Conservation (phyloP, 2,329 filamentous ascomycete genomes). For the Neonectria coccinea region DNA sequence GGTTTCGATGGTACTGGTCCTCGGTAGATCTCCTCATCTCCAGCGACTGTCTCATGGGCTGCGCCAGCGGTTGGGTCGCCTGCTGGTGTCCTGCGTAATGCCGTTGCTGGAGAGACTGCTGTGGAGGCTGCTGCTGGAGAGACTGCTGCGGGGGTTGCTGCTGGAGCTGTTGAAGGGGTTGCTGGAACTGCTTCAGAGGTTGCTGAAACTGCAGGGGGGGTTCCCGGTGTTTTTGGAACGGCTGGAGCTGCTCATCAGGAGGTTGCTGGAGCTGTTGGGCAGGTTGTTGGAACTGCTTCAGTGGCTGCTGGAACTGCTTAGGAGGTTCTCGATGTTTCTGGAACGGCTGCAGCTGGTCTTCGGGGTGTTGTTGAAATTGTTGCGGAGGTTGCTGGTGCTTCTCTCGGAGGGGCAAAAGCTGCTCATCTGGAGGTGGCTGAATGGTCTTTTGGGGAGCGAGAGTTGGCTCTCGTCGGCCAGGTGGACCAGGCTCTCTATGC, state of each 20-base stretch:
- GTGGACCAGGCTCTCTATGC: slow-evolving; percentile 62
- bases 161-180: slow-evolving; percentile 17
- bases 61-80: slow-evolving; percentile 21
- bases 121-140: slow-evolving; percentile 14
- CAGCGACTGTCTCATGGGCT: slow-evolving; percentile 38
- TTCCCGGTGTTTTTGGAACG: neutral
- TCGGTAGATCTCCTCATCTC: slow-evolving; percentile 42
- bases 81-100: slow-evolving; percentile 15
- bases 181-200: slow-evolving; percentile 35
- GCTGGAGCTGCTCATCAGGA: neutral
- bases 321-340: neutral
- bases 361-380: neutral
- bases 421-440: slow-evolving; percentile 37
- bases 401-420: slow-evolving; percentile 33
- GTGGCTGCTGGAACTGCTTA: neutral
- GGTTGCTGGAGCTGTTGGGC: neutral
- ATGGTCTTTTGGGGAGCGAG: slow-evolving; percentile 63
- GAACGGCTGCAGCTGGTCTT: neutral
- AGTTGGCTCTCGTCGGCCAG: slow-evolving; percentile 63
- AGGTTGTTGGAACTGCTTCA: slow-evolving; percentile 38
- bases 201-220: neutral
- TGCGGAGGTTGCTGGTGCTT: slow-evolving; percentile 33
- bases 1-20: slow-evolving; percentile 41
- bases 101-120: slow-evolving; percentile 26
- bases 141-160: slow-evolving; percentile 21